phyloP scores from a whole-genome alignment of 768 basidiomycete genomes.

The Cubamyces lactineus region DNA sequence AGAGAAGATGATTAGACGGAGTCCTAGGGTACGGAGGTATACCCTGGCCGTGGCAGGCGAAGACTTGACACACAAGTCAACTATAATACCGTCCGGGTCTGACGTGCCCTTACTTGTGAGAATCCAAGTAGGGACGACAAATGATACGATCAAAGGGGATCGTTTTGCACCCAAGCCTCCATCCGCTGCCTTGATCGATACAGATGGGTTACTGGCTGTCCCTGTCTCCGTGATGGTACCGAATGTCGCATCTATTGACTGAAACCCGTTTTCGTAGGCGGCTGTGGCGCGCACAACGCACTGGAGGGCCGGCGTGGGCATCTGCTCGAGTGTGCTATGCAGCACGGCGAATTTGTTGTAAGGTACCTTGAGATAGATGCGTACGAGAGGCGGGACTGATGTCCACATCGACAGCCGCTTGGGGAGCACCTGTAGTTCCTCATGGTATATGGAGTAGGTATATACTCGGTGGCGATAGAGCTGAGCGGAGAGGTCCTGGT shows the following conservation, averaged over 20 bases:
- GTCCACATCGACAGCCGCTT: constrained; percentile 21
- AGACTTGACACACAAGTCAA: not conserved
- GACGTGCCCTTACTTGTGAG: constrained; percentile 15
- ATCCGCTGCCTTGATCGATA: constrained; percentile 16
- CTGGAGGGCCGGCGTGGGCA: constrained; percentile 32
- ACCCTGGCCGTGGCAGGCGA: not conserved
- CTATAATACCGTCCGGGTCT: not conserved
- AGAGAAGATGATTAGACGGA: constrained; percentile 23
- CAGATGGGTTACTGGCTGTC: not conserved
- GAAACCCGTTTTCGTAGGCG: constrained; percentile 30
- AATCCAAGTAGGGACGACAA: constrained; percentile 31
- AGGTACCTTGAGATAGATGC: constrained; percentile 40
- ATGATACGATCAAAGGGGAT: constrained; percentile 17
- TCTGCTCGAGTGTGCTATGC: constrained; percentile 24
- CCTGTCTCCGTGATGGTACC: constrained; percentile 8
- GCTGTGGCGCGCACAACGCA: constrained; percentile 24
- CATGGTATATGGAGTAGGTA: not conserved
- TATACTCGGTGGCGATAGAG: not conserved
- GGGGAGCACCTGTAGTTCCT: not conserved
- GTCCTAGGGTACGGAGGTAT: constrained; percentile 36
- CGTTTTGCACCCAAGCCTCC: not conserved
- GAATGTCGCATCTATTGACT: constrained; percentile 25
- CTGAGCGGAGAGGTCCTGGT: not conserved
- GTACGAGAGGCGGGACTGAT: constrained; percentile 39
- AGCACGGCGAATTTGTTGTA: constrained; percentile 32